Evolutionary conservation across 768 basidiomycete genomes (phyloP).

Genomic region (Omphalotus guepiniiformis): DNA sequence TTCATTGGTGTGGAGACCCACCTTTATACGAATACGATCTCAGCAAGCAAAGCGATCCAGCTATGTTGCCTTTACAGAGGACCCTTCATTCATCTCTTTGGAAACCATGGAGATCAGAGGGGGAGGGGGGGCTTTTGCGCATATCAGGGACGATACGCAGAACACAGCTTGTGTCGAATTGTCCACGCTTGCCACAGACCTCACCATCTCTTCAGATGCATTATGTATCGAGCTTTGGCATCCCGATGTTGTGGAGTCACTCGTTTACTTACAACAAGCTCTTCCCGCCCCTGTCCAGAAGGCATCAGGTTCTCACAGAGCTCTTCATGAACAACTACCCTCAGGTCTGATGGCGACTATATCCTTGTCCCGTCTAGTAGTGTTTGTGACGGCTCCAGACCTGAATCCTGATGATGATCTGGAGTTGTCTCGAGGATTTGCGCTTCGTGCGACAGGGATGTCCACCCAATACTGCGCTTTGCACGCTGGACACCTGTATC

Average conservation of each 20-base stretch:
- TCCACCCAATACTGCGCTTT: conserved; percentile 55
- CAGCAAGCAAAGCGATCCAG: conserved; percentile 21
- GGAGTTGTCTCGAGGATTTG: conserved; percentile 66
- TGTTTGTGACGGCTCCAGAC: conserved; percentile 76
- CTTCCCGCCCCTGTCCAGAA: conserved; percentile 7
- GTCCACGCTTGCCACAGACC: conserved; percentile 38
- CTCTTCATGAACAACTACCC: conserved; percentile 41
- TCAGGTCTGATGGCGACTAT: conserved; percentile 52
- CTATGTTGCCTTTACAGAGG: conserved; percentile 30
- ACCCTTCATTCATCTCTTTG: conserved; percentile 52
- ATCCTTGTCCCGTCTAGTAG: conserved; percentile 55
- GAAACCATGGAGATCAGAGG: conserved; percentile 51
- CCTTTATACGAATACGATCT: conserved; percentile 49
- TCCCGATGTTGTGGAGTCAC: conserved; percentile 46
- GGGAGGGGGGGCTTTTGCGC: conserved; percentile 42
- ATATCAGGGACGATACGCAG: conserved; percentile 42
- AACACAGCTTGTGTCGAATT: conserved; percentile 37
- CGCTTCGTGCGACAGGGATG: conserved; percentile 46
- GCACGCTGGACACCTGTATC: conserved; percentile 32
- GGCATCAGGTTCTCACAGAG: conserved; percentile 7
- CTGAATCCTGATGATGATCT: conserved; percentile 67
- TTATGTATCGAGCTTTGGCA: conserved; percentile 69
- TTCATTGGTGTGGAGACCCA: conserved; percentile 42
- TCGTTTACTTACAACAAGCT: conserved; percentile 48
- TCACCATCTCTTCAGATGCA: conserved; percentile 50